phyloP scores from a whole-genome alignment of 2,329 filamentous ascomycete genomes.

The Colletotrichum paranaense region DNA sequence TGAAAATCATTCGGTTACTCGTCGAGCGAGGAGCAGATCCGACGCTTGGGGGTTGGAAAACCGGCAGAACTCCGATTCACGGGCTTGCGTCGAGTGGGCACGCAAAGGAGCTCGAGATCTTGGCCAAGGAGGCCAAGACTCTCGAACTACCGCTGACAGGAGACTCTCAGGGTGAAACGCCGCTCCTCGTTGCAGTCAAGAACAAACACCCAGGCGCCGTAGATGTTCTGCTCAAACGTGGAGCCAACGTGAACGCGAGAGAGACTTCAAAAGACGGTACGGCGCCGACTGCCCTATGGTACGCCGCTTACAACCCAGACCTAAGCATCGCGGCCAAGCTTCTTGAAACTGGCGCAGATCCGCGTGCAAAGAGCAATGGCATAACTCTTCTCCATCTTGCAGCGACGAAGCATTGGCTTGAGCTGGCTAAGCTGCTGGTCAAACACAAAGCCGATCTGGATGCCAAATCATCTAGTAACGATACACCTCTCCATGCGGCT shows the following conservation, averaged over 20 bases:
- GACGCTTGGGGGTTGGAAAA: not conserved
- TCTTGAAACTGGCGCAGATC: slow-evolving; percentile 7
- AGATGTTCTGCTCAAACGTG: slow-evolving; percentile 9
- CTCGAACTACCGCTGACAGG: slow-evolving; percentile 1
- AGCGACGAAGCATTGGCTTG: not conserved
- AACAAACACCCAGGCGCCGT: not conserved
- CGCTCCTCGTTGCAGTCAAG: slow-evolving; percentile 3
- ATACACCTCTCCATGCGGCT: slow-evolving; percentile 16
- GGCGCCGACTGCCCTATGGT: slow-evolving; percentile 8
- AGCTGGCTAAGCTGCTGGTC: slow-evolving; percentile 5
- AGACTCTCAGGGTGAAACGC: not conserved
- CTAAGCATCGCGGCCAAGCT: slow-evolving; percentile 3
- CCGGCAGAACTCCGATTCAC: slow-evolving; percentile 6
- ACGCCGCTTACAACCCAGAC: not conserved
- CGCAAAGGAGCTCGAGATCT: slow-evolving; percentile 3
- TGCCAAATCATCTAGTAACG: not conserved
- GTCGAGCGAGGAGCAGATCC: slow-evolving; percentile 17
- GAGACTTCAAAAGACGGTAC: slow-evolving; percentile 3
- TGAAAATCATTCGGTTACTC: slow-evolving; percentile 9
- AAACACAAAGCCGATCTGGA: slow-evolving; percentile 6
- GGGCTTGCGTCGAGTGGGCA: slow-evolving; percentile 5
- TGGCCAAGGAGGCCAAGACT: not conserved
- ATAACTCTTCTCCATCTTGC: slow-evolving; percentile 15
- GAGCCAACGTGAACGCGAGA: slow-evolving; percentile 10
- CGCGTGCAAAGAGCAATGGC: not conserved